These are phyloP conservation scores for Xylaria sp. DNA, from an alignment of 2,329 filamentous ascomycete genomes.

Conservation along the genomic window DNA sequence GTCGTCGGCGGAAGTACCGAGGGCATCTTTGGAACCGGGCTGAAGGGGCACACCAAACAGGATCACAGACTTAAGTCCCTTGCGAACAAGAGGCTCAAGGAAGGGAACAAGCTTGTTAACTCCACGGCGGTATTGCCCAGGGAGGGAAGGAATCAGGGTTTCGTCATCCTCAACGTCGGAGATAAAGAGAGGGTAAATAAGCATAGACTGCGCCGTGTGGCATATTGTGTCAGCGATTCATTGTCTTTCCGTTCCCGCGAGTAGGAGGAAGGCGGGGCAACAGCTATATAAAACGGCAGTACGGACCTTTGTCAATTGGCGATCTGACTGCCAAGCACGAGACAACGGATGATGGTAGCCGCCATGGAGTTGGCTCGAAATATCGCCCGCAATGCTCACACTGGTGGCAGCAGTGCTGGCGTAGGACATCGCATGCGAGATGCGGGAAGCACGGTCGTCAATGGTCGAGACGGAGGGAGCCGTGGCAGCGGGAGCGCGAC, in stretches of 20 bases:
- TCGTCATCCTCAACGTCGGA: conserved; percentile 93
- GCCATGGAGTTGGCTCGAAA: conserved; percentile 76
- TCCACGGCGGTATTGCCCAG: conserved; percentile 82
- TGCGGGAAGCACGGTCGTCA: conserved; percentile 55
- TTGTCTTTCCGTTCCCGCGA: not conserved
- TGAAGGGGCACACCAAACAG: conserved; percentile 89
- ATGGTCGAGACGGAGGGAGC: conserved; percentile 48
- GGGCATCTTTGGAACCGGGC: conserved; percentile 76
- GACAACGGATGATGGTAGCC: conserved; percentile 77
- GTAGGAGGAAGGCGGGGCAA: not conserved
- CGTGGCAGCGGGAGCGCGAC: conserved; percentile 37
- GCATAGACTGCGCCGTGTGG: conserved; percentile 67
- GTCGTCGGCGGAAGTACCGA: conserved; percentile 89
- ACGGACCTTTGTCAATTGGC: conserved; percentile 75
- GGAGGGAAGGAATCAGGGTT: conserved; percentile 81
- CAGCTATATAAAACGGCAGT: not conserved
- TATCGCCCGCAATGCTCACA: conserved; percentile 67
- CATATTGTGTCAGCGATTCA: conserved; percentile 8
- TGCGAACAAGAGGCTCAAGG: conserved; percentile 78
- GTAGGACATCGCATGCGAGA: conserved; percentile 61
- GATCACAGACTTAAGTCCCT: conserved; percentile 88
- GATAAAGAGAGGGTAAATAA: conserved; percentile 96
- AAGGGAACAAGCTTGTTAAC: conserved; percentile 81
- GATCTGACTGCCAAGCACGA: conserved; percentile 76
- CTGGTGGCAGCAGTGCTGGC: conserved; percentile 62